A percentile compares a stretch with the other conserved stretches of the same genome.
Conservation (phyloP, 371 early-diverging fungal genomes). For the Chytridium lagenaria region DNA sequence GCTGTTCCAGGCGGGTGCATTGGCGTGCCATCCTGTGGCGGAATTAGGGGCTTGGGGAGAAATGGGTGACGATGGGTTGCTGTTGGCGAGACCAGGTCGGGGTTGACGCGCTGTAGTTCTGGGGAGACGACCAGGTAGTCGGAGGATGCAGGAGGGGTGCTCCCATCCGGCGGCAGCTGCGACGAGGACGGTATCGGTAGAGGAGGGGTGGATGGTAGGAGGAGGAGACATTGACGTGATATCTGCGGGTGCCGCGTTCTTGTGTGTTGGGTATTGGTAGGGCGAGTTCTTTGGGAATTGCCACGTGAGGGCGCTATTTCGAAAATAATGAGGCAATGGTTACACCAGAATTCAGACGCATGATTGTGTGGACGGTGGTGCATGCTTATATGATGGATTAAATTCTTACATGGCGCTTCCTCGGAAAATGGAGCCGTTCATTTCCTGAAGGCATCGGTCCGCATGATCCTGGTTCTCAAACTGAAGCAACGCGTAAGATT, state of each 20-base stretch:
- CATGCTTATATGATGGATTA: no score
- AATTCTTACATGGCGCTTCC: slow-evolving; percentile 43
- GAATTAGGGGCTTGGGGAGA: background rate
- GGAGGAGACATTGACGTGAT: background rate
- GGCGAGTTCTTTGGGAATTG: slow-evolving; percentile 50
- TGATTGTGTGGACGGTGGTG: no score
- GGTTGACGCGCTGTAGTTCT: background rate
- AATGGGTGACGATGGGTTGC: slow-evolving; percentile 2
- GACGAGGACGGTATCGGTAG: slow-evolving; percentile 20
- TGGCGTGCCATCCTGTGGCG: background rate
- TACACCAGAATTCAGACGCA: no score
- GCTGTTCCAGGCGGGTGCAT: slow-evolving; percentile 7
- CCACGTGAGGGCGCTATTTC: slow-evolving; percentile 43
- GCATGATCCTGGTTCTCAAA: slow-evolving; percentile 52
- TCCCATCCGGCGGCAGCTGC: slow-evolving; percentile 37
- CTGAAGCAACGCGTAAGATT: slow-evolving; percentile 49
- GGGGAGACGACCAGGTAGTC: slow-evolving; percentile 12
- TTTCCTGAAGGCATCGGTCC: slow-evolving; percentile 42
- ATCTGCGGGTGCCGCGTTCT: slow-evolving; percentile 1
- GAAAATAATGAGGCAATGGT: background rate
- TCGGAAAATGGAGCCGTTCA: slow-evolving; percentile 43
- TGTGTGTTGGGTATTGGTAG: slow-evolving; percentile 46
- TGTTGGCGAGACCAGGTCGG: background rate
- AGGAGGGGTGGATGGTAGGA: background rate
- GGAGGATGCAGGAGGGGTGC: slow-evolving; percentile 6